Evolutionary conservation across 2,329 filamentous ascomycete species (phyloP).

Genomic region (Chaetomiaceae sp.): DNA sequence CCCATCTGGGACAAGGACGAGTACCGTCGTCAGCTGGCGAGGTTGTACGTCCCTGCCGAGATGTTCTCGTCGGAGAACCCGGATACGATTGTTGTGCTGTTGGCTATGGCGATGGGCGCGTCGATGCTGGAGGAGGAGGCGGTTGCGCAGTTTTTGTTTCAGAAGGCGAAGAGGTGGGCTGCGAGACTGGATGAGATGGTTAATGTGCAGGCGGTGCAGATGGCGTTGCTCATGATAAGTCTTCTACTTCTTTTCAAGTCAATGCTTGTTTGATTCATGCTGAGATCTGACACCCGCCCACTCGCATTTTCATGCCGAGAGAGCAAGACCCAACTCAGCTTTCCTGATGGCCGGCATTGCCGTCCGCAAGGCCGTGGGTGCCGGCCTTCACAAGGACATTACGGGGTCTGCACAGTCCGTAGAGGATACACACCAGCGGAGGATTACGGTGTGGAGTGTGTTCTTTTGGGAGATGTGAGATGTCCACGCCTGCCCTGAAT

Average conservation of each 20-base stretch:
- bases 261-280: neutral
- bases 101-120: slow-evolving; percentile 2
- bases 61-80: slow-evolving; percentile 1
- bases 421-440: slow-evolving; percentile 1
- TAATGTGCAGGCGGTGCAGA: slow-evolving; percentile 3
- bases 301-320: slow-evolving; percentile 5
- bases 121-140: slow-evolving; percentile 3
- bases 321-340: slow-evolving; percentile 1
- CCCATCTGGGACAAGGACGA: slow-evolving; percentile 4
- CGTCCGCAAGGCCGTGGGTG: slow-evolving; percentile 2
- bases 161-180: slow-evolving; percentile 2
- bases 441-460: slow-evolving; percentile 1
- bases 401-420: neutral
- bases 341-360: slow-evolving; percentile 4
- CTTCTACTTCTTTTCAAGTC: neutral
- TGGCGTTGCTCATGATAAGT: slow-evolving; percentile 7
- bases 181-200: slow-evolving; percentile 4
- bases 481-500: neutral
- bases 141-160: neutral
- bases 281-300: neutral
- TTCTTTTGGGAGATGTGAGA: slow-evolving; percentile 4
- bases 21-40: slow-evolving; percentile 2
- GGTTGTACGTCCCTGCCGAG: slow-evolving; percentile 1
- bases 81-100: neutral
- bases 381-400: slow-evolving; percentile 4